Percentiles rank a stretch among this genome's conserved stretches.
These are phyloP conservation scores for Rosa hybrid DNA, from an alignment of 331 rosid species.

Conservation along the genomic window DNA sequence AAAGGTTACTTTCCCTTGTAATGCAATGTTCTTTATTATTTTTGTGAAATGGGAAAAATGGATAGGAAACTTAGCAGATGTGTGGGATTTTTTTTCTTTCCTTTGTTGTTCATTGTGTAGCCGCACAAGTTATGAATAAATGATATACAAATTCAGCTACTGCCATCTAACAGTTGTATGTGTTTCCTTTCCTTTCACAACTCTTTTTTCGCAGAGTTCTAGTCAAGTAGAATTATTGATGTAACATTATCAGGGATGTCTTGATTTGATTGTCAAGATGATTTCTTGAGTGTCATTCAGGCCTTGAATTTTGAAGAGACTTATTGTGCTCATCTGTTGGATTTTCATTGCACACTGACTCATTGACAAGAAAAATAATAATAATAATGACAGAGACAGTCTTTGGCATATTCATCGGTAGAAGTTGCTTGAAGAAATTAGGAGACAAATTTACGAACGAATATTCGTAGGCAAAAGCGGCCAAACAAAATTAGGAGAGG, in stretches of 20 bases:
- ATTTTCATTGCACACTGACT: too few relatives aligned
- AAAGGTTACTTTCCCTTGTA: neutral
- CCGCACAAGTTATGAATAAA: neutral
- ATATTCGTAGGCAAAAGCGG: too few relatives aligned
- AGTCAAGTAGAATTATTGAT: neutral
- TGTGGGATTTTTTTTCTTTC: neutral
- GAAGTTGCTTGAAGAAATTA: too few relatives aligned
- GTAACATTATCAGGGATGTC: neutral
- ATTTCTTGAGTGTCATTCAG: slow-evolving; percentile 4
- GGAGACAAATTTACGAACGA: too few relatives aligned
- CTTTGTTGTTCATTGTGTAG: neutral
- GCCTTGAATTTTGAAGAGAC: neutral
- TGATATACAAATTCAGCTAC: neutral
- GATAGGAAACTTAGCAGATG: neutral
- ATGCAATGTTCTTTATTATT: neutral
- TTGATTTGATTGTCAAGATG: neutral
- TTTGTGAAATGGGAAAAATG: neutral
- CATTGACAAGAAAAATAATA: too few relatives aligned
- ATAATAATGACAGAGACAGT: too few relatives aligned
- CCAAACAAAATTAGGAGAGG: too few relatives aligned
- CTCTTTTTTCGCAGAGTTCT: neutral
- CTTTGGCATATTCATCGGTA: too few relatives aligned
- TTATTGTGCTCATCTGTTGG: too few relatives aligned
- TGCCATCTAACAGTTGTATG: neutral
- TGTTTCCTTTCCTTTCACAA: neutral